Percentiles rank a stretch among this genome's conserved stretches.
Conservation (phyloP, 2,329 filamentous ascomycete species). For the Zasmidium citrigriseum region DNA sequence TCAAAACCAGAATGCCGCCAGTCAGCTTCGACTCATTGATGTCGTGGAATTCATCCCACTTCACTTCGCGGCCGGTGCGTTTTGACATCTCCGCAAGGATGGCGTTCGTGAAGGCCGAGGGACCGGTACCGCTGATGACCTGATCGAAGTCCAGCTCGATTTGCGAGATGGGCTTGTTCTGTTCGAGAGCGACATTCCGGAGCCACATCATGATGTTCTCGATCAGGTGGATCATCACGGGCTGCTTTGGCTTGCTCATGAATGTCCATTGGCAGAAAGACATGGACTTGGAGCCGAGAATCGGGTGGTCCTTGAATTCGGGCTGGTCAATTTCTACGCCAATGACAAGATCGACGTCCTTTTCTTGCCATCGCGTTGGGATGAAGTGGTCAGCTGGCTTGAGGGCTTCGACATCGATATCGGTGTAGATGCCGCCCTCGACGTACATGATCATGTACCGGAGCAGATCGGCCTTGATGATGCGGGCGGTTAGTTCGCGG, state of each 20-base stretch:
- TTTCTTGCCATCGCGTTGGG: constrained; percentile 62
- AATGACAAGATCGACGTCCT: constrained; percentile 70
- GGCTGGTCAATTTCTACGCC: constrained; percentile 73
- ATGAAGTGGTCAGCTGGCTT: constrained; percentile 59
- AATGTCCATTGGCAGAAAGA: constrained; percentile 79
- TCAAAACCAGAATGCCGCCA: constrained; percentile 65
- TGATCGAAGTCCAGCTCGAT: constrained; percentile 71
- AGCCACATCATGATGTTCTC: constrained; percentile 70
- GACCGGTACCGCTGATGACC: constrained; percentile 71
- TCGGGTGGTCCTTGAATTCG: constrained; percentile 62
- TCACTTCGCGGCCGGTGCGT: constrained; percentile 48
- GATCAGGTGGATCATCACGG: constrained; percentile 68
- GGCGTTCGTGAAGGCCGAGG: constrained; percentile 68
- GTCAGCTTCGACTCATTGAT: constrained; percentile 67
- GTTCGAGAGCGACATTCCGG: constrained; percentile 58
- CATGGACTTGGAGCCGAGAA: constrained; percentile 66
- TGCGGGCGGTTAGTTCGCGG: constrained; percentile 60
- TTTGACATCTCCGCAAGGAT: constrained; percentile 65
- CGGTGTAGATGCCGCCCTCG: constrained; percentile 62
- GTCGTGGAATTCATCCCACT: constrained; percentile 67
- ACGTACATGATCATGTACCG: constrained; percentile 69
- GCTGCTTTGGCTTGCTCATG: constrained; percentile 66
- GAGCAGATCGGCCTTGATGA: constrained; percentile 67
- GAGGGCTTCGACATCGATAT: constrained; percentile 61
- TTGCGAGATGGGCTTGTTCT: constrained; percentile 60